phyloP scores from a whole-genome alignment of 2,329 filamentous ascomycete genomes.

The Arthrinium phaeospermum region DNA sequence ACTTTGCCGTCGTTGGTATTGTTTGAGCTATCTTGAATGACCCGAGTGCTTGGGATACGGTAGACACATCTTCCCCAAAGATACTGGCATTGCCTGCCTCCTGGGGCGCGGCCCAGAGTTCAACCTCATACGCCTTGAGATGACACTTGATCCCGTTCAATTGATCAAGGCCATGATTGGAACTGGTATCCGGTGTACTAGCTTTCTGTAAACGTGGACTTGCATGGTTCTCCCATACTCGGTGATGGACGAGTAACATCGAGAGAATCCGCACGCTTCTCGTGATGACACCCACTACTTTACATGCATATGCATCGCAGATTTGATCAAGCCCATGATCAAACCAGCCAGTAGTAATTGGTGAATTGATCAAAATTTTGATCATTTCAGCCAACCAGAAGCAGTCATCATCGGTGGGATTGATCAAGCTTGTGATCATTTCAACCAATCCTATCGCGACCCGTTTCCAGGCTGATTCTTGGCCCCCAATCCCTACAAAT shows the following conservation, averaged over 20 bases:
- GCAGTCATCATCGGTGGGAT: background rate
- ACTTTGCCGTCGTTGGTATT: too few species aligned
- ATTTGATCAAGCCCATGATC: background rate
- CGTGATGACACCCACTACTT: background rate
- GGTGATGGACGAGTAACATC: background rate
- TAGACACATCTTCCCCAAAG: too few species aligned
- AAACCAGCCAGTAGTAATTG: background rate
- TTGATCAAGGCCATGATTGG: background rate
- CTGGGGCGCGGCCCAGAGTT: background rate
- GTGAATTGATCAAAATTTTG: background rate
- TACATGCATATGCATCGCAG: background rate
- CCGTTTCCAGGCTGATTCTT: too few species aligned
- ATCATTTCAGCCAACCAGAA: background rate
- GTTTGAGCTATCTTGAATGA: too few species aligned
- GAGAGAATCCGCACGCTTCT: background rate
- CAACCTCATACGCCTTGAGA: background rate
- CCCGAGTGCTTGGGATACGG: too few species aligned
- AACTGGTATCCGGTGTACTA: background rate
- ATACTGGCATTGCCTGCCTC: too few species aligned
- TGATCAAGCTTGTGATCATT: background rate
- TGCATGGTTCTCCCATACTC: background rate
- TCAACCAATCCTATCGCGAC: background rate
- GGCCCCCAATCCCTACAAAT: background rate
- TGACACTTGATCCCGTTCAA: background rate
- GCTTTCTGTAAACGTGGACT: background rate